Base-by-base conservation (phyloP, 2,329 filamentous ascomycete genomes). In the Ilyonectria mors-panacis region DNA sequence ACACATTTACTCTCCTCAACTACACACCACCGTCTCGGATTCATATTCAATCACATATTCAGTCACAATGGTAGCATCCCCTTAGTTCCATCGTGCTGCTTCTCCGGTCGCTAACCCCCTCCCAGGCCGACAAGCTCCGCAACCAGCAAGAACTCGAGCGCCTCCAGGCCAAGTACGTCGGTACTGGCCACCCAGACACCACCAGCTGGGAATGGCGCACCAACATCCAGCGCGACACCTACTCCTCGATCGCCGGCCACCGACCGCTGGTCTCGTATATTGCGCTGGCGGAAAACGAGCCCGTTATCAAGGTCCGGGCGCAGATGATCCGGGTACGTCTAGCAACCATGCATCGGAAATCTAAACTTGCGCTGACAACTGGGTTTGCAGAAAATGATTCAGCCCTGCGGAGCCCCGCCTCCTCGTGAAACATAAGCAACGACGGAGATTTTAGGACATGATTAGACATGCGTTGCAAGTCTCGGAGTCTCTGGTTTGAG, bases 121-220 rank as follows among this genome's bases (percentile, higher is more conserved):
- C 6, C 8, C 54, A 91, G 96, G 96, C 96, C 82, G 96, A 99
- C 85, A 99, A 99, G 85, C 93, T 99, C 72, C 95, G 96, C 79
- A 96, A 94, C 10, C 94, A 97, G 76, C 96, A 99, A 83, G 96
- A 99, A 82, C 95, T 99, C 79, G 96, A 99, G 83, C 92, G 94
- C 71, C 93, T 98, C 19, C 96, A 99, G 83, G 92, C 95, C 77
- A 97, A 97, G 78, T 98, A 96, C 85, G 88, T 99, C 77, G 96
- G 96, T 74, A 98, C 96, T 4, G 96, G 96, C 26, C 95, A 98
- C 81, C 94, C 95, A 48, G 96, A 99, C 84, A 98, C 95, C 15
- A 97, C 94, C 28, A 97, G 94, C 81, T 96, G 96, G 91, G 96
- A 99, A 84, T 99, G 95, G 94, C 92, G 92, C 57, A 95, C 93